A percentile compares a stretch with the other conserved stretches of the same genome.
Evolutionary conservation across 306 rosid species (phyloP).

Genomic region (Trifolium subterraneum): DNA sequence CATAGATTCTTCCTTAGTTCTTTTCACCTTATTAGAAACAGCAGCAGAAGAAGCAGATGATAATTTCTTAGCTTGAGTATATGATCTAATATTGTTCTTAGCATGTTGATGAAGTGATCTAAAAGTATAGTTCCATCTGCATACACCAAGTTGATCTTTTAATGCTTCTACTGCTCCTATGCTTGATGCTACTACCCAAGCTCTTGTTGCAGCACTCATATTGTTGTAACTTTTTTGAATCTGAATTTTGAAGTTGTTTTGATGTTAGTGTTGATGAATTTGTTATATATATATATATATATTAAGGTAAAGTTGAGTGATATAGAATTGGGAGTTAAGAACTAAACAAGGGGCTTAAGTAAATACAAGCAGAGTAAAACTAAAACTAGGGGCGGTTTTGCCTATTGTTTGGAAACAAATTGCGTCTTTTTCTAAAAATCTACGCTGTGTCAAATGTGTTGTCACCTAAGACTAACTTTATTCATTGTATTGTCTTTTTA

Average conservation of each 20-base stretch:
- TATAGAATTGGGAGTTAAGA: background rate
- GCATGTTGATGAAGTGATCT: constrained; percentile 69
- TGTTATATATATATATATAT: background rate
- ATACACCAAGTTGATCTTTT: constrained; percentile 81
- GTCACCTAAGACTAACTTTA: no score
- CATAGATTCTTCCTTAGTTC: constrained; percentile 58
- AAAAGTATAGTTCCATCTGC: constrained; percentile 74
- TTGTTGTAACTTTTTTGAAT: background rate
- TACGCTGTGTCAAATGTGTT: background rate
- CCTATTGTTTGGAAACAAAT: constrained; percentile 25
- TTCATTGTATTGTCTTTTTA: no score
- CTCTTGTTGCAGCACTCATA: constrained; percentile 60
- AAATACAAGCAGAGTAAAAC: constrained; percentile 5
- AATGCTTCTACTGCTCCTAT: constrained; percentile 86
- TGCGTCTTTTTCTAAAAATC: background rate
- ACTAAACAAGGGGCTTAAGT: constrained; percentile 35
- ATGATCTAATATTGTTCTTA: constrained; percentile 69
- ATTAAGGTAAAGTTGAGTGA: constrained; percentile 10
- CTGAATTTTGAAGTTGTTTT: background rate
- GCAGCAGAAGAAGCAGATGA: constrained; percentile 52
- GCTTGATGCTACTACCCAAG: constrained; percentile 86
- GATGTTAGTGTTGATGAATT: background rate
- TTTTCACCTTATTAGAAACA: constrained; percentile 49
- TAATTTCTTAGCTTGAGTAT: constrained; percentile 57
- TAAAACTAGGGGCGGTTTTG: constrained; percentile 35